Base-by-base conservation (phyloP, 306 rosid genomes). In the Acacia crassicarpa region DNA sequence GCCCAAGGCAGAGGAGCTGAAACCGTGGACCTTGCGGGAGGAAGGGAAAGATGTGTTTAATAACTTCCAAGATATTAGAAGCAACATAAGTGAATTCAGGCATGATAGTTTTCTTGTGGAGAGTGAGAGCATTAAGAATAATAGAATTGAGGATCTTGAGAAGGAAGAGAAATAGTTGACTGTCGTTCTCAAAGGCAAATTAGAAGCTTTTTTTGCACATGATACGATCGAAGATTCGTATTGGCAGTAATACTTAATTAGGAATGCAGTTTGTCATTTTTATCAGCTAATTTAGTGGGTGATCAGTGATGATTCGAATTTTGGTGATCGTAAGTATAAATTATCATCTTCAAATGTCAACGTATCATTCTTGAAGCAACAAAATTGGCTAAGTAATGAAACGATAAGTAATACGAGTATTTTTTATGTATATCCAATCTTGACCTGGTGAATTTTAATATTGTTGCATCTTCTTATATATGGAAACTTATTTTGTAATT, bases 21-120 rank as follows among this genome's bases (percentile, higher is more conserved):
- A 84, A 76, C 86, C 89, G 9, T 93, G 98, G 96, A 89, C 81
- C 83, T 78, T 93, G 83, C 90, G 22, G 27, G 92, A 87, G 72
- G 91, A 91, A 48, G 89, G 78, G 15, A 84, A 76, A 16, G 92
- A 83, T 33, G 63, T 92, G 74, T 94, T 94, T 59, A 45, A 80
- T 59, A 45, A 80, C 23, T 43, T 83, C 17, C 75, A 81, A 30
- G 97, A 70, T 35, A 87, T 30, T 74, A 80, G 48, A 40, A 65
- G 12, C 5, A 62, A 27, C 35, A 70, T 43, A 30, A 30, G 32
- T 30, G 32, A 30, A 13, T 58, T 84, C 4, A 25, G 41, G 62
- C 81, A 10, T 56, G 77, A 44, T 43, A 6, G 10, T 43, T 7
- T 33, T 44, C 11, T 30, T 25, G 62, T 43, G 40, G 85, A 83